A percentile compares a stretch with the other conserved stretches of the same genome.
These are phyloP conservation scores for Tylopilus subfusipes DNA, from an alignment of 768 basidiomycete genomes.

Conservation along the genomic window DNA sequence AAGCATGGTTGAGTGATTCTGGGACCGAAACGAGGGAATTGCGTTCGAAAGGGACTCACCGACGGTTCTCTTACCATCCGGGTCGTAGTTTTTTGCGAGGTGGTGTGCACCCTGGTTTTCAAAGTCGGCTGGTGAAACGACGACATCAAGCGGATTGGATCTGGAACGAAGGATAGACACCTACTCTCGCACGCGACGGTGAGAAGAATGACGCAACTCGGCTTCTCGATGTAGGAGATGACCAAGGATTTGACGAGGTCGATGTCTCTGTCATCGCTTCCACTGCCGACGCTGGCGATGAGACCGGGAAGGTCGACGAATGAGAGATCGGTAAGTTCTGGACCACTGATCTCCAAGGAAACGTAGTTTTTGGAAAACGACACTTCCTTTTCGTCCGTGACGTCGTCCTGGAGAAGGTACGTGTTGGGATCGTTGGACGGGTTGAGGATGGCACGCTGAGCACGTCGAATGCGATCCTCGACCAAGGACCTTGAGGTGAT, in stretches of 20 bases:
- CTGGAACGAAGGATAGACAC: constrained; percentile 1
- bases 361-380: constrained; percentile 57
- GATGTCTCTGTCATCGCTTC: constrained; percentile 54
- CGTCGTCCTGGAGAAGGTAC: constrained; percentile 15
- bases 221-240: constrained; percentile 55
- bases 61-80: constrained; percentile 63
- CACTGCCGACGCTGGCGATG: constrained; percentile 51
- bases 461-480: constrained; percentile 63
- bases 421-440: constrained; percentile 33
- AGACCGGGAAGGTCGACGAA: constrained; percentile 66
- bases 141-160: constrained; percentile 32
- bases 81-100: constrained; percentile 59
- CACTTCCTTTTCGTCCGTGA: constrained; percentile 14
- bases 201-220: constrained; percentile 66
- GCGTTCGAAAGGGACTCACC: constrained; percentile 48
- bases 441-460: constrained; percentile 64
- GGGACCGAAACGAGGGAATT: constrained; percentile 35
- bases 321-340: constrained; percentile 58
- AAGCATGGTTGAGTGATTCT: not conserved
- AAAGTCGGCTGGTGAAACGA: constrained; percentile 61
- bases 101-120: constrained; percentile 74
- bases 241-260: constrained; percentile 58
- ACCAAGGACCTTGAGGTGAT: constrained; percentile 53
- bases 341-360: constrained; percentile 56
- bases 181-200: constrained; percentile 49